A percentile compares a stretch with the other conserved stretches of the same genome.
phyloP scores from a whole-genome alignment of 306 rosid genomes.

The Sophora flavescens region DNA sequence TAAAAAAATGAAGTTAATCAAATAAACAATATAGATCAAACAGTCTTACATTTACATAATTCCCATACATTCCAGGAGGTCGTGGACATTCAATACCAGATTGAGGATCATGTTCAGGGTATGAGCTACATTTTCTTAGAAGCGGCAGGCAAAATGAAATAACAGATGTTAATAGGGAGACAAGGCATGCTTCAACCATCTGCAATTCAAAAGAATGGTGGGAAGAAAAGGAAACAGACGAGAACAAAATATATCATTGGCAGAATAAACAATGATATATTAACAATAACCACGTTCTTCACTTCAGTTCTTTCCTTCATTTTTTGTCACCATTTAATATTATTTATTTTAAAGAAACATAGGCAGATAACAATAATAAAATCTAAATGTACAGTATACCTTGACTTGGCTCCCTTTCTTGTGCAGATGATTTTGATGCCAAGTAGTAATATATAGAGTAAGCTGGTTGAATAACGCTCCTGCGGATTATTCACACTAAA shows the following conservation, averaged over 20 bases:
- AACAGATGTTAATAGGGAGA: slow-evolving; percentile 80
- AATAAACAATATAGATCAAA: slow-evolving; percentile 34
- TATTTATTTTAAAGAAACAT: slow-evolving; percentile 28
- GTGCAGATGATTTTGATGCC: slow-evolving; percentile 93
- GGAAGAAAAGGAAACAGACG: slow-evolving; percentile 15
- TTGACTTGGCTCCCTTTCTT: slow-evolving; percentile 89
- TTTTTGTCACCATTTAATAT: slow-evolving; percentile 25
- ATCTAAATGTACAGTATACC: slow-evolving; percentile 55
- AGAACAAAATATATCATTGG: slow-evolving; percentile 24
- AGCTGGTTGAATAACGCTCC: slow-evolving; percentile 96
- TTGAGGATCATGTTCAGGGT: slow-evolving; percentile 75
- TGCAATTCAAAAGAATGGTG: slow-evolving; percentile 49
- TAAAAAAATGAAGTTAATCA: slow-evolving; percentile 30
- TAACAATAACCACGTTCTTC: slow-evolving; percentile 22
- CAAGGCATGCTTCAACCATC: slow-evolving; percentile 92
- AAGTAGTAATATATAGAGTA: slow-evolving; percentile 72
- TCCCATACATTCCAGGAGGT: slow-evolving; percentile 93
- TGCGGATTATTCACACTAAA: slow-evolving; percentile 44
- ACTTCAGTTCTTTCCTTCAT: slow-evolving; percentile 21
- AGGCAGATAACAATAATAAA: slow-evolving; percentile 15
- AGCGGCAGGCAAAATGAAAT: slow-evolving; percentile 95
- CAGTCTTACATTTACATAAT: slow-evolving; percentile 91
- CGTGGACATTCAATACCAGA: slow-evolving; percentile 91
- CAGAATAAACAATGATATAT: slow-evolving; percentile 31
- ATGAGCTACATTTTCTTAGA: slow-evolving; percentile 84